These are phyloP conservation scores for Tephrocybe sp. DNA, from an alignment of 768 basidiomycete genomes.

Conservation along the genomic window DNA sequence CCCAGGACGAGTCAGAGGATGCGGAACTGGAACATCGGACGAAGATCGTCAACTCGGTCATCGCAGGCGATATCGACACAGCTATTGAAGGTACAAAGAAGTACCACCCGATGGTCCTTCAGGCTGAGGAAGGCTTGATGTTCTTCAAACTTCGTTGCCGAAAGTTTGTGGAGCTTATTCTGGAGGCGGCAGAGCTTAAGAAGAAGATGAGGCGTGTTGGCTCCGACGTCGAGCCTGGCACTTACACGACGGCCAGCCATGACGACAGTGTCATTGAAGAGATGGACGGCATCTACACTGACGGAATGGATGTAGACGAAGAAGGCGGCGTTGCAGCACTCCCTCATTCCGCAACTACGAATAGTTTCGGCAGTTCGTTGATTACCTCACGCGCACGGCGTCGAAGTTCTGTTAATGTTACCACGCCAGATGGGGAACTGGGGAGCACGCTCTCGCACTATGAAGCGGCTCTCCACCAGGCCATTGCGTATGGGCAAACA, in stretches of 20 bases:
- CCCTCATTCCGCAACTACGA: slow-evolving; percentile 18
- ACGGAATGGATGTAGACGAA: slow-evolving; percentile 58
- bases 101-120: slow-evolving; percentile 65
- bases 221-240: not conserved
- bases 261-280: slow-evolving; percentile 37
- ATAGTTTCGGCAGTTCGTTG: slow-evolving; percentile 28
- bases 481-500: slow-evolving; percentile 73
- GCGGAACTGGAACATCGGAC: slow-evolving; percentile 60
- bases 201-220: slow-evolving; percentile 47
- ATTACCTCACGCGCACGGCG: slow-evolving; percentile 8
- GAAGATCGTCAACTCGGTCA: slow-evolving; percentile 68
- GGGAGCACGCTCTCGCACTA: slow-evolving; percentile 34
- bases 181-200: slow-evolving; percentile 69
- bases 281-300: slow-evolving; percentile 35
- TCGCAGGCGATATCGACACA: slow-evolving; percentile 68
- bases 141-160: slow-evolving; percentile 82
- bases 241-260: slow-evolving; percentile 1
- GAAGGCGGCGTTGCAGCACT: slow-evolving; percentile 27
- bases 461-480: slow-evolving; percentile 59
- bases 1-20: slow-evolving; percentile 14
- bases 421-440: slow-evolving; percentile 17
- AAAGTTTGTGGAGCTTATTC: slow-evolving; percentile 81
- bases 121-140: slow-evolving; percentile 67
- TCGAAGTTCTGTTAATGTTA: slow-evolving; percentile 5
- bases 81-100: slow-evolving; percentile 57